phyloP scores from a whole-genome alignment of 768 basidiomycete species.

The Hygrocybe coccinea region DNA sequence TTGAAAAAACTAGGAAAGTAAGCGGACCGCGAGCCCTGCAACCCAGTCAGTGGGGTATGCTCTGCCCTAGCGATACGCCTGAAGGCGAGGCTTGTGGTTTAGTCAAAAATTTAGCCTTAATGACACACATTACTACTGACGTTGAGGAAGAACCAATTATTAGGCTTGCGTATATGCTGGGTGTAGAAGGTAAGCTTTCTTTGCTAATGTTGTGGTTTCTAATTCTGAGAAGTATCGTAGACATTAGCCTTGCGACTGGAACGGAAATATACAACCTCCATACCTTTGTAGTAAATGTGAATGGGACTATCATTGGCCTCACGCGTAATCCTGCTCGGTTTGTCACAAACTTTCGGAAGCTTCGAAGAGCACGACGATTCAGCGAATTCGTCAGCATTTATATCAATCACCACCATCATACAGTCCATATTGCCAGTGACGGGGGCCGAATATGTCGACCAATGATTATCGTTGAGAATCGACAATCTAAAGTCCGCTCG shows the following conservation, averaged over 20 bases:
- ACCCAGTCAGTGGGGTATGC: conserved; percentile 98
- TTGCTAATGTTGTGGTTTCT: conserved; percentile 8
- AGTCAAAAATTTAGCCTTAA: conserved; percentile 96
- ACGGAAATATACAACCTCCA: conserved; percentile 93
- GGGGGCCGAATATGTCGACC: conserved; percentile 98
- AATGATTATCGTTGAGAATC: conserved; percentile 91
- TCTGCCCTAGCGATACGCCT: conserved; percentile 97
- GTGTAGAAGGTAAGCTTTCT: conserved; percentile 74
- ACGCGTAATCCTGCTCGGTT: conserved; percentile 82
- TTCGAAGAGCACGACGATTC: conserved; percentile 85
- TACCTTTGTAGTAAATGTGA: conserved; percentile 93
- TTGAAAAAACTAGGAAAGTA: conserved; percentile 98
- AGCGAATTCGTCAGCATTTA: conserved; percentile 97
- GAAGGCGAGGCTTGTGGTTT: conserved; percentile 99
- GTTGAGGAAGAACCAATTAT: conserved; percentile 94
- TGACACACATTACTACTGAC: conserved; percentile 99
- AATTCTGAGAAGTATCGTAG: conserved; percentile 33
- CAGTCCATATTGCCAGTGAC: conserved; percentile 94
- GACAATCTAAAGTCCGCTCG: conserved; percentile 65
- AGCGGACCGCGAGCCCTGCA: conserved; percentile 95
- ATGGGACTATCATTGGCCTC: conserved; percentile 92
- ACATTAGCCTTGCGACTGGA: conserved; percentile 88
- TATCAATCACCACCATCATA: conserved; percentile 90
- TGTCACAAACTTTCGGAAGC: conserved; percentile 84
- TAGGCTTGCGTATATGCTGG: conserved; percentile 87